Conservation (phyloP, 805 yeast genomes). For the Starmerella gropengiesseri region DNA sequence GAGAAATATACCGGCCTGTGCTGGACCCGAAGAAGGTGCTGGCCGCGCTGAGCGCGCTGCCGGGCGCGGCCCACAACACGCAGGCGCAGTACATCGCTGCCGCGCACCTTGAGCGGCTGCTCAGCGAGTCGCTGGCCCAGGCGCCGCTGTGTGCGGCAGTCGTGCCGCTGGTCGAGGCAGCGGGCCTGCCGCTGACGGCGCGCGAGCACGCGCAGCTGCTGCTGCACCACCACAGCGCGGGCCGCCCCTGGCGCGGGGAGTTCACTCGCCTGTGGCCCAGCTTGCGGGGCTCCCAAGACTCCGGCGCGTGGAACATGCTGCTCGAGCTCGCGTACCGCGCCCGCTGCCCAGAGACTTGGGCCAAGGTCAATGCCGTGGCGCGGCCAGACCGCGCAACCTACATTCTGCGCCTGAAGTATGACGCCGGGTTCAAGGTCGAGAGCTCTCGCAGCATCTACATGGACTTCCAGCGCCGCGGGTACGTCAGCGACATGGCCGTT, state of each 20-base stretch:
- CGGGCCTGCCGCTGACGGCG: conserved; percentile 27
- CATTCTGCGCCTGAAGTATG: conserved; percentile 21
- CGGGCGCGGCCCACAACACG: conserved; percentile 24
- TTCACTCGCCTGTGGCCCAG: conserved; percentile 12
- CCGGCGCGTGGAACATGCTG: conserved; percentile 27
- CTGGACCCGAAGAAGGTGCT: neutral
- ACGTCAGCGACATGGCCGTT: conserved; percentile 25
- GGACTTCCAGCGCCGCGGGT: conserved; percentile 19
- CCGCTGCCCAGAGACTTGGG: conserved; percentile 17
- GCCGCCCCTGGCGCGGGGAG: conserved; percentile 9
- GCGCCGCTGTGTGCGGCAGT: conserved; percentile 18
- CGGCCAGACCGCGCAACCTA: conserved; percentile 29
- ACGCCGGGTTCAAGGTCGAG: conserved; percentile 10
- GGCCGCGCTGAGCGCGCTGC: conserved; percentile 24
- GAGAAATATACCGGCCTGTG: conserved; percentile 6
- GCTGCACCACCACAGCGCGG: neutral
- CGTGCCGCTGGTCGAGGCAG: conserved; percentile 24
- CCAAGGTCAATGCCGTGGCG: conserved; percentile 17
- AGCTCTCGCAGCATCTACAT: conserved; percentile 12
- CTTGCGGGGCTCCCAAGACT: conserved; percentile 16
- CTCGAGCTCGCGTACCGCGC: conserved; percentile 25
- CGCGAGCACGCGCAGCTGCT: conserved; percentile 25
- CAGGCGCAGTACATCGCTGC: conserved; percentile 28
- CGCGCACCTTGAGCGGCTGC: conserved; percentile 29
- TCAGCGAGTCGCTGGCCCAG: conserved; percentile 20